These are phyloP conservation scores for Combretum micranthum DNA, from an alignment of 345 rosid genomes.

Conservation along the genomic window DNA sequence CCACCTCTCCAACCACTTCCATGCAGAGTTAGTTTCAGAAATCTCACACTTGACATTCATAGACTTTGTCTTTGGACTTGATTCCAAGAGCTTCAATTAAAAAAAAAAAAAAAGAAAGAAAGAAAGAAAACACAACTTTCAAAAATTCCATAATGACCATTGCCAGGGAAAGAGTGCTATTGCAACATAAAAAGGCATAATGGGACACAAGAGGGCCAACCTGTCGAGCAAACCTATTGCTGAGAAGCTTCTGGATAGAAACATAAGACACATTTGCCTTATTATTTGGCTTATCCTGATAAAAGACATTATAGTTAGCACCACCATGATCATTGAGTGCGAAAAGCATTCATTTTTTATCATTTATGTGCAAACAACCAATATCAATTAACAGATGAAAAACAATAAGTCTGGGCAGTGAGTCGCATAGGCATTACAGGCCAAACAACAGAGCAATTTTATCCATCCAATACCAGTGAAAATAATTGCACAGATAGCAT, in stretches of 20 bases:
- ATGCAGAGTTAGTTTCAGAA: constrained; percentile 64
- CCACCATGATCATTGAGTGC: not conserved
- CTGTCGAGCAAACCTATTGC: constrained; percentile 83
- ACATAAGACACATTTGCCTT: constrained; percentile 29
- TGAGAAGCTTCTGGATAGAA: constrained; percentile 62
- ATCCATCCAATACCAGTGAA: too few relatives aligned
- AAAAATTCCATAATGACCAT: constrained; percentile 6
- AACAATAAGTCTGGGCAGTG: too few relatives aligned
- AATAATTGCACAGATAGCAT: too few relatives aligned
- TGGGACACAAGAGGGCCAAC: constrained; percentile 20
- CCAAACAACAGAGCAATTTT: too few relatives aligned
- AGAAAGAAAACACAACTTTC: constrained; percentile 1
- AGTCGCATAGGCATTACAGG: too few relatives aligned
- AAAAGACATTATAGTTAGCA: constrained; percentile 8
- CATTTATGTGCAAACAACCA: too few relatives aligned
- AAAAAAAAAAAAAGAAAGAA: too few relatives aligned
- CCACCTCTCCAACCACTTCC: constrained; percentile 99
- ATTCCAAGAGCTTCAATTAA: constrained; percentile 72
- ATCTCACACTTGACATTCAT: constrained; percentile 77
- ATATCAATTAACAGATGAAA: too few relatives aligned
- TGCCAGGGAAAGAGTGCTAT: not conserved
- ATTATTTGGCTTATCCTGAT: constrained; percentile 36
- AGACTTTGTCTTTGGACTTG: constrained; percentile 61
- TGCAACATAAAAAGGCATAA: too few relatives aligned
- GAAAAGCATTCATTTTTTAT: too few relatives aligned